Percentiles rank a stretch among this genome's conserved stretches.
phyloP scores from a whole-genome alignment of 805 yeast genomes.

The Saturnispora serradocipensis region DNA sequence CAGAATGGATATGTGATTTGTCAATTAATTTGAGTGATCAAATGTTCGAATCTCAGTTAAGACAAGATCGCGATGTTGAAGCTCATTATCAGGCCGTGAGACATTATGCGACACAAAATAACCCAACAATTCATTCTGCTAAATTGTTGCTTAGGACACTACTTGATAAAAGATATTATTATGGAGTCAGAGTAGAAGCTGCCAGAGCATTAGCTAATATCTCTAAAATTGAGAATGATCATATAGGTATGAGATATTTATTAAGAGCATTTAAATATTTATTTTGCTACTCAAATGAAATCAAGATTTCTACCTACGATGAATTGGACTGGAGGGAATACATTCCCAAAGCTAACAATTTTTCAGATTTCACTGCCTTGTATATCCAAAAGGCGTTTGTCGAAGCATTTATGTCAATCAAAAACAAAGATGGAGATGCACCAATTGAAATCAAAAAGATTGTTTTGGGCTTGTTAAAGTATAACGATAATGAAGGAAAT shows the following conservation, averaged over 20 bases:
- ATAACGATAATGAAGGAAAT: constrained; percentile 79
- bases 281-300: constrained; percentile 58
- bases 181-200: constrained; percentile 84
- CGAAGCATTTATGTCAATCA: constrained; percentile 46
- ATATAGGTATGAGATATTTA: constrained; percentile 65
- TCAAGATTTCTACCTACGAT: constrained; percentile 17
- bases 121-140: constrained; percentile 58
- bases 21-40: constrained; percentile 84
- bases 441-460: constrained; percentile 52
- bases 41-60: constrained; percentile 89
- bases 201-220: constrained; percentile 66
- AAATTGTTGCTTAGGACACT: constrained; percentile 71
- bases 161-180: constrained; percentile 76
- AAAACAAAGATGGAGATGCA: constrained; percentile 50
- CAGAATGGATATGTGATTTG: constrained; percentile 87
- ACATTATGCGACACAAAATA: constrained; percentile 53
- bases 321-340: constrained; percentile 31
- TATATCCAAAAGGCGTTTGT: constrained; percentile 67
- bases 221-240: constrained; percentile 52
- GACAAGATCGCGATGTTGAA: constrained; percentile 91
- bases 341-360: constrained; percentile 74
- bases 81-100: constrained; percentile 83
- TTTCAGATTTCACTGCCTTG: constrained; percentile 58
- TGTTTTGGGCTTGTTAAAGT: constrained; percentile 62
- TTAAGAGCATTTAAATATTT: constrained; percentile 57